Base-by-base conservation (phyloP, 331 rosid genomes). In the Saraca asoca region DNA sequence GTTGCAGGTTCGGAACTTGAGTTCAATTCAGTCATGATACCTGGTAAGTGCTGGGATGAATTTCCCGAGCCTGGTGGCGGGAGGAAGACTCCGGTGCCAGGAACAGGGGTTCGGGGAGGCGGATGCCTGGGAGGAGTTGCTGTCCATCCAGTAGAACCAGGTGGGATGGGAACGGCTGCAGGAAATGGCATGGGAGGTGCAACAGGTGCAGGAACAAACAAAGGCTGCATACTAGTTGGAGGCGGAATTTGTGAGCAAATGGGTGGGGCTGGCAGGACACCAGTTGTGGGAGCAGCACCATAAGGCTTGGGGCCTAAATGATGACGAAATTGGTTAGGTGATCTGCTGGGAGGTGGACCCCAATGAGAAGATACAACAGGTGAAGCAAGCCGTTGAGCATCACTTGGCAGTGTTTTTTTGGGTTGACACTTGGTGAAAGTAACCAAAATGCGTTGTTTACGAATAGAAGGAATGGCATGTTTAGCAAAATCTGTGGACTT, bases 81-180 rank as follows among this genome's bases (percentile, higher is more conserved):
- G 29, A 93, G 89, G 82, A 93, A 93, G 60, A 93, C 98, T 68
- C 98, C 98, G 0, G 98, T 94, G 34, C 98, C 98, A 0, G 98
- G 92, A 13, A 69, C 79, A n/a, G 77, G 86, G 62, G 87, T 58
- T 71, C 91, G 79, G 19, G 96, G 94, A 9, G 94, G 80, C 39
- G 96, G 95, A 34, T 92, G 98, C 83, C 88, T 82, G 12, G 82
- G 69, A 62, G 95, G 96, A 57, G 95, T 87, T 5, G 90, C 60
- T 12, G 89, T 41, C 98, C 98, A 92, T 68, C 86, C 86, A 0
- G 87, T 12, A 3, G 96, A 81, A 66, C 81, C 88, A 2, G 91
- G 73, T 7, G 95, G 81, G 64, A 88, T 66, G 5, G 88, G 79
- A 62, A 92, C 87, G 4, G 88, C 79, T 13, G 90, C 72, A 49